These are phyloP conservation scores for Pezicula neosporulosa DNA, from an alignment of 2,329 filamentous ascomycete genomes.

Conservation along the genomic window DNA sequence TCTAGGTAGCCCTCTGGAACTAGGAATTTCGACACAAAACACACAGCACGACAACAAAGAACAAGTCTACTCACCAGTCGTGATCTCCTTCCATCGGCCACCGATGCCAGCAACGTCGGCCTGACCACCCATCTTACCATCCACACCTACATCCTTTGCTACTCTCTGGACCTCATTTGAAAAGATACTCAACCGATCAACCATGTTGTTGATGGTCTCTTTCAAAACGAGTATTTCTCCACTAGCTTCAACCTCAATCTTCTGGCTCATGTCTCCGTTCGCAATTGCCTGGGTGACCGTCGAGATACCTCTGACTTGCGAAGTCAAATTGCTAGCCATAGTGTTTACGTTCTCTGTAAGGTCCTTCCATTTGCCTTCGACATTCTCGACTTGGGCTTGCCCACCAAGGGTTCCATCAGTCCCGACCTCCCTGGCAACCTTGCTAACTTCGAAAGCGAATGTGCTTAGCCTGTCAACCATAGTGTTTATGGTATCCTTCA, in stretches of 20 bases:
- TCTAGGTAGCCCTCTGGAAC: too few species aligned
- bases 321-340: conserved; percentile 65
- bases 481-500: conserved; percentile 97
- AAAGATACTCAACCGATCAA: conserved; percentile 90
- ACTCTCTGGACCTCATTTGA: conserved; percentile 95
- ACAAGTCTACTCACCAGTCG: conserved; percentile 57
- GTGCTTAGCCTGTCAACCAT: conserved; percentile 98
- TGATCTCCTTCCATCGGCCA: conserved; percentile 97
- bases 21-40: too few species aligned
- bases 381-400: conserved; percentile 89
- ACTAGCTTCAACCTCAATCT: conserved; percentile 92
- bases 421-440: conserved; percentile 91
- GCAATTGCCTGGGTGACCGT: conserved; percentile 93
- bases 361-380: conserved; percentile 98
- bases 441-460: conserved; percentile 95
- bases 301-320: conserved; percentile 84
- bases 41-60: too few species aligned
- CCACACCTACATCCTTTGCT: conserved; percentile 93
- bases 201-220: conserved; percentile 99
- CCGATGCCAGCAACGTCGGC: conserved; percentile 91
- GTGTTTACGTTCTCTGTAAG: conserved; percentile 87
- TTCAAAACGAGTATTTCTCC: conserved; percentile 93
- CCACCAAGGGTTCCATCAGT: conserved; percentile 93
- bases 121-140: conserved; percentile 97
- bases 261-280: conserved; percentile 92